phyloP scores from a whole-genome alignment of 139 green algal species.

The Tetraselmis striata region DNA sequence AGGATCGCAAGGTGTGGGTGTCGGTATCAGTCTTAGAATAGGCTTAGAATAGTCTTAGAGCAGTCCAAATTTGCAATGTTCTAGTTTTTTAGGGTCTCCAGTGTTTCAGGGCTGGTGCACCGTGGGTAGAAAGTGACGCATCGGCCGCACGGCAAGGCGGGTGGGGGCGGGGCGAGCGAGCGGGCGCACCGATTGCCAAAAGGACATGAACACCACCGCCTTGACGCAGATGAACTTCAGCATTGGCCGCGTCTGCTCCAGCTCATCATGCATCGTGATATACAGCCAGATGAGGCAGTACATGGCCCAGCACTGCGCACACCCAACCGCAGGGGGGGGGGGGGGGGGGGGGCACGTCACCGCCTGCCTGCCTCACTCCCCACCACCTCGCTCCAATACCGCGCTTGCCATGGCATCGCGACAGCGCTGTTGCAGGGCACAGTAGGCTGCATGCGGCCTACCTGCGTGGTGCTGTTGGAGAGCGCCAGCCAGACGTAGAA shows the following conservation, averaged over 20 bases:
- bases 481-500: slow-evolving; percentile 74
- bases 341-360: too few species aligned
- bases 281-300: slow-evolving; percentile 95
- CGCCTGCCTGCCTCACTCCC: too few species aligned
- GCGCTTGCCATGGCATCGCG: not conserved
- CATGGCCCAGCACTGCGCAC: slow-evolving; percentile 72
- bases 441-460: slow-evolving; percentile 1
- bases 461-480: slow-evolving; percentile 78
- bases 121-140: too few species aligned
- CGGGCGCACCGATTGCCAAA: slow-evolving; percentile 75
- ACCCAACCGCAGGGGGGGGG: not conserved
- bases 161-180: not conserved
- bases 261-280: slow-evolving; percentile 69
- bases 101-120: too few species aligned
- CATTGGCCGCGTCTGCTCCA: slow-evolving; percentile 82
- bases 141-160: slow-evolving; percentile 9
- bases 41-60: too few species aligned
- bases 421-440: not conserved
- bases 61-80: too few species aligned
- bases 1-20: too few species aligned
- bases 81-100: too few species aligned
- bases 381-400: not conserved
- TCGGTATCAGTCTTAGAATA: too few species aligned
- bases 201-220: slow-evolving; percentile 90
- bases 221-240: slow-evolving; percentile 95